Evolutionary conservation across 805 yeast species (phyloP).

Genomic region (Suhomyces emberorum): DNA sequence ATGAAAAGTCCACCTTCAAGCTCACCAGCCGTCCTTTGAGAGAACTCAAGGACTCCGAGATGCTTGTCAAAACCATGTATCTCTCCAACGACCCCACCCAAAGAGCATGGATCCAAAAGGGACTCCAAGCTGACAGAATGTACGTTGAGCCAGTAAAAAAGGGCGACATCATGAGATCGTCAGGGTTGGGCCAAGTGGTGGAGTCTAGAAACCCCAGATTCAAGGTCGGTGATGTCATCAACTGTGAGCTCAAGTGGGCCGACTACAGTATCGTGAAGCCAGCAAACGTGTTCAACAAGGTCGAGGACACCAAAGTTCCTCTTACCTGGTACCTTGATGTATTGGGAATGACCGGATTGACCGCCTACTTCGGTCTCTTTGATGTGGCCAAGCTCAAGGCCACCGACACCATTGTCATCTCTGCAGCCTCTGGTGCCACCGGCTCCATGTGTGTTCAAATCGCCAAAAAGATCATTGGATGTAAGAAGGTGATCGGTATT

Average conservation of each 20-base stretch:
- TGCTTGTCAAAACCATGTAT: conserved; percentile 24
- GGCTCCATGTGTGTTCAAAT: conserved; percentile 58
- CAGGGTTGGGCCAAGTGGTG: conserved; percentile 50
- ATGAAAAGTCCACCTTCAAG: conserved; percentile 30
- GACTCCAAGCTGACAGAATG: conserved; percentile 17
- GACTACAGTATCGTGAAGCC: conserved; percentile 40
- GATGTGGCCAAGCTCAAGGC: conserved; percentile 45
- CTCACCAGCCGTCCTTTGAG: conserved; percentile 13
- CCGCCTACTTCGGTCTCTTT: conserved; percentile 57
- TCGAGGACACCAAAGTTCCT: conserved; percentile 20
- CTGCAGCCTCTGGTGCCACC: conserved; percentile 77
- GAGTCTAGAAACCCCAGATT: conserved; percentile 42
- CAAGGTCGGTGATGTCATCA: conserved; percentile 43
- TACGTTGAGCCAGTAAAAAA: conserved; percentile 38
- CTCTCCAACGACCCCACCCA: conserved; percentile 37
- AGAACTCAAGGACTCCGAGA: conserved; percentile 21
- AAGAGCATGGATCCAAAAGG: conserved; percentile 34
- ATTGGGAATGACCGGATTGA: conserved; percentile 55
- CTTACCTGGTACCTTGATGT: conserved; percentile 10
- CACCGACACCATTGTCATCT: conserved; percentile 48
- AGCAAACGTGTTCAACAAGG: conserved; percentile 21
- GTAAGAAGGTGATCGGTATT: conserved; percentile 56
- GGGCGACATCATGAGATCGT: conserved; percentile 44
- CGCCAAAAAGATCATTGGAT: conserved; percentile 50
- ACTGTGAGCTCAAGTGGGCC: conserved; percentile 44